Evolutionary conservation across 2,329 filamentous ascomycete species (phyloP).

Genomic region (Fusarium sp.): DNA sequence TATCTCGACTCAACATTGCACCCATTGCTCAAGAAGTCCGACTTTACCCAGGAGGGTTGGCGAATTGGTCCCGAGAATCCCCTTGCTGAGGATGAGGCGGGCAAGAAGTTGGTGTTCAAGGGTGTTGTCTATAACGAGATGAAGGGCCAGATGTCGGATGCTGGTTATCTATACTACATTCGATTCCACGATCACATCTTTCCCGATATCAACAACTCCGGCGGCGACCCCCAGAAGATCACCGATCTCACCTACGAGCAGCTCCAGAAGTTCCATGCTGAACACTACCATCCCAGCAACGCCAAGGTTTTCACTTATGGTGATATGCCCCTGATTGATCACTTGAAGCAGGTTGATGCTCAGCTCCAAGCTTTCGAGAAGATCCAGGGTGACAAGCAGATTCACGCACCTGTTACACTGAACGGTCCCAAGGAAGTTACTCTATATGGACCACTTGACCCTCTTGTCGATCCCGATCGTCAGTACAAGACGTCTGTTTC

Average conservation of each 20-base stretch:
- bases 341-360: conserved; percentile 81
- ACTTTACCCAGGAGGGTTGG: conserved; percentile 98
- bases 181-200: conserved; percentile 95
- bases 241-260: conserved; percentile 94
- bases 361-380: conserved; percentile 79
- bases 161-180: conserved; percentile 95
- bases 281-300: conserved; percentile 98
- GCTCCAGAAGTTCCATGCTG: conserved; percentile 85
- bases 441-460: conserved; percentile 85
- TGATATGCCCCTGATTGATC: conserved; percentile 85
- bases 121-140: conserved; percentile 99
- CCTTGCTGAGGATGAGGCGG: conserved; percentile 65
- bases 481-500: conserved; percentile 95
- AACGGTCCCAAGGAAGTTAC: conserved; percentile 75
- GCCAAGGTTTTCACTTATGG: conserved; percentile 96
- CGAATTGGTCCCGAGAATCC: conserved; percentile 93
- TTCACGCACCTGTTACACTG: conserved; percentile 81
- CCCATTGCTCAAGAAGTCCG: conserved; percentile 87
- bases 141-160: conserved; percentile 99
- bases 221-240: conserved; percentile 95
- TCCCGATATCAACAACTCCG: conserved; percentile 94
- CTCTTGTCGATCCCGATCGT: conserved; percentile 83
- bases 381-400: conserved; percentile 75
- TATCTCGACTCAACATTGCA: conserved; percentile 95
- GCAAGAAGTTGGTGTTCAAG: conserved; percentile 87